Percentiles rank a stretch among this genome's conserved stretches.
These are phyloP conservation scores for Vaucheria bursata DNA, from an alignment of 352 stramenopile genomes.

Conservation along the genomic window DNA sequence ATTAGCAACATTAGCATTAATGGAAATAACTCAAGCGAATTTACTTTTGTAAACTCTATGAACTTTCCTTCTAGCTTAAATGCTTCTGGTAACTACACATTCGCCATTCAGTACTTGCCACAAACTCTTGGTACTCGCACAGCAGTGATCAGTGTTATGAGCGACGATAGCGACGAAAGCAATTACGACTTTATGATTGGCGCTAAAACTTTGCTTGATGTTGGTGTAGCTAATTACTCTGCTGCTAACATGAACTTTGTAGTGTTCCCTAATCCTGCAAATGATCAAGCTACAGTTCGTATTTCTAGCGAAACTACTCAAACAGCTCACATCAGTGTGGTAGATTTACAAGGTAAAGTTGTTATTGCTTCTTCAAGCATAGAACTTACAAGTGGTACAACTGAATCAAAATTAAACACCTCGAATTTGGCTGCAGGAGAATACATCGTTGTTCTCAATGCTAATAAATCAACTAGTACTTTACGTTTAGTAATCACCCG, in stretches of 20 bases:
- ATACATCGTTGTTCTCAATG: too few relatives aligned
- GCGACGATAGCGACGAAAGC: not conserved
- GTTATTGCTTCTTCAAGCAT: not conserved
- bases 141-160: not conserved
- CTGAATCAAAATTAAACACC: too few relatives aligned
- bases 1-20: not conserved
- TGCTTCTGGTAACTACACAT: not conserved
- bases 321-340: not conserved
- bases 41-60: not conserved
- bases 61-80: not conserved
- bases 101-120: not conserved
- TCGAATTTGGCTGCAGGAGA: too few relatives aligned
- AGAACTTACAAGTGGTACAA: not conserved
- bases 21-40: not conserved
- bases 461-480: too few relatives aligned
- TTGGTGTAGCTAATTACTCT: not conserved
- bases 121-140: not conserved
- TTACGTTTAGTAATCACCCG: too few relatives aligned
- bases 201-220: not conserved
- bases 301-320: not conserved
- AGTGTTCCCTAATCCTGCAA: not conserved
- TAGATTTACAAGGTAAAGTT: not conserved
- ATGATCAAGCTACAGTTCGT: not conserved
- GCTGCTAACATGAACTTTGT: not conserved
- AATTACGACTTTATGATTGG: not conserved